Percentiles rank a stretch among this genome's conserved stretches.
phyloP scores from a whole-genome alignment of 73 alveolate species.

The Uronychia binucleata region DNA sequence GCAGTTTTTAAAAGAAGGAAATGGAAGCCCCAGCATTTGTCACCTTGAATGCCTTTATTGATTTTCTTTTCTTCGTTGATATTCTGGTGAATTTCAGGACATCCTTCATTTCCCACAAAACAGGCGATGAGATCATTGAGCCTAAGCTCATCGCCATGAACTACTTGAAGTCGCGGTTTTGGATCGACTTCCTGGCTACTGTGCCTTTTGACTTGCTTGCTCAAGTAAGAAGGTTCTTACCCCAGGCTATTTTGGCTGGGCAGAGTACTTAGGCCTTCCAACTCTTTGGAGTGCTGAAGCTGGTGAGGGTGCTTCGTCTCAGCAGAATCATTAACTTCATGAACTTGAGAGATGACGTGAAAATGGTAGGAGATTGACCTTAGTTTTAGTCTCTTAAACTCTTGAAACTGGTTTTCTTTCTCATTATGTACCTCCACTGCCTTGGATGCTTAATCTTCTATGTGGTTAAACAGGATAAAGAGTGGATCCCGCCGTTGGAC shows the following conservation, averaged over 20 bases:
- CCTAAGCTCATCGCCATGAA: constrained; percentile 53
- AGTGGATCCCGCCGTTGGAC: constrained; percentile 48
- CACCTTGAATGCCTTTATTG: constrained; percentile 11
- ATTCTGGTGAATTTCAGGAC: constrained; percentile 66
- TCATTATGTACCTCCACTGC: constrained; percentile 29
- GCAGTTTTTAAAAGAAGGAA: not conserved
- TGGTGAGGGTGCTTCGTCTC: constrained; percentile 16
- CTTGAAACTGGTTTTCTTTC: constrained; percentile 34
- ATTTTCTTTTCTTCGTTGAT: constrained; percentile 31
- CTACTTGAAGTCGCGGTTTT: constrained; percentile 63
- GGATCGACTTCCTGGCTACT: constrained; percentile 78
- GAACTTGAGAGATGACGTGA: constrained; percentile 8
- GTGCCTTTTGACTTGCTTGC: constrained; percentile 62
- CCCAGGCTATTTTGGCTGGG: not conserved
- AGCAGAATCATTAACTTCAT: not conserved
- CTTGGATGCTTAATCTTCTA: constrained; percentile 22
- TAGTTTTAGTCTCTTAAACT: constrained; percentile 27
- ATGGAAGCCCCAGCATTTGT: constrained; percentile 14
- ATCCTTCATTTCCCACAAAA: constrained; percentile 46
- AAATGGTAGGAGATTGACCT: not conserved
- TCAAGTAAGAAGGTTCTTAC: constrained; percentile 12
- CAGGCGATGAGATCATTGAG: constrained; percentile 74
- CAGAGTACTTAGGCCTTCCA: constrained; percentile 2
- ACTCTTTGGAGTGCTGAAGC: constrained; percentile 16
- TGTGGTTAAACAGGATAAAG: constrained; percentile 4